Percentiles rank a stretch among this genome's conserved stretches.
Conservation (phyloP, 768 basidiomycete genomes). For the Gymnopilus junonius region DNA sequence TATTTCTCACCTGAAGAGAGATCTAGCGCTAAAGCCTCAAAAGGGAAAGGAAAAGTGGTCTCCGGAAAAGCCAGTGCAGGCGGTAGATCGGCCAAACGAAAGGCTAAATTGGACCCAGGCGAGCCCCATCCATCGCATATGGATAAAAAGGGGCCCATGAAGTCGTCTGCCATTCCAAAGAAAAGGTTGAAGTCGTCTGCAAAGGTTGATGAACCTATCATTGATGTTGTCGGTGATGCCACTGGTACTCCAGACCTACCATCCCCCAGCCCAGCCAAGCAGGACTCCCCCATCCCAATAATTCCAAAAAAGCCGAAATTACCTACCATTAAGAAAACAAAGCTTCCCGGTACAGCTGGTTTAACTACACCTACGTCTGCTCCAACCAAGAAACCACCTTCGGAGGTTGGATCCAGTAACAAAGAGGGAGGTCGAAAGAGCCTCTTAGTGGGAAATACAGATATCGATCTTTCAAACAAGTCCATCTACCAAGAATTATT, state of each 20-base stretch:
- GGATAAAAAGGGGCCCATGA: slow-evolving; percentile 15
- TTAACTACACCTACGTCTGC: slow-evolving; percentile 27
- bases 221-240: slow-evolving; percentile 39
- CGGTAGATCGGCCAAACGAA: slow-evolving; percentile 23
- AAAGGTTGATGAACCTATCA: slow-evolving; percentile 34
- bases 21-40: slow-evolving; percentile 29
- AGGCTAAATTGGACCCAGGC: slow-evolving; percentile 24
- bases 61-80: slow-evolving; percentile 8
- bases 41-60: slow-evolving; percentile 33
- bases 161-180: slow-evolving; percentile 18
- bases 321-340: slow-evolving; percentile 60
- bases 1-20: slow-evolving; percentile 27
- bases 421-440: slow-evolving; percentile 26
- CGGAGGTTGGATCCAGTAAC: slow-evolving; percentile 21
- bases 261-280: slow-evolving; percentile 30
- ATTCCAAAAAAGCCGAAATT: slow-evolving; percentile 27
- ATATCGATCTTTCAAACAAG: slow-evolving; percentile 66
- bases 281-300: slow-evolving; percentile 33
- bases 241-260: slow-evolving; percentile 21
- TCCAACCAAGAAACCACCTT: slow-evolving; percentile 27
- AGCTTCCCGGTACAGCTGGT: slow-evolving; percentile 68
- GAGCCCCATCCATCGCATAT: slow-evolving; percentile 3
- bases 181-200: slow-evolving; percentile 29
- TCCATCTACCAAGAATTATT: slow-evolving; percentile 70
- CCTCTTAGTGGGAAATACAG: slow-evolving; percentile 46